A percentile compares a stretch with the other conserved stretches of the same genome.
Conservation (phyloP, 352 stramenopile genomes). For the Phytophthora colocasiae region DNA sequence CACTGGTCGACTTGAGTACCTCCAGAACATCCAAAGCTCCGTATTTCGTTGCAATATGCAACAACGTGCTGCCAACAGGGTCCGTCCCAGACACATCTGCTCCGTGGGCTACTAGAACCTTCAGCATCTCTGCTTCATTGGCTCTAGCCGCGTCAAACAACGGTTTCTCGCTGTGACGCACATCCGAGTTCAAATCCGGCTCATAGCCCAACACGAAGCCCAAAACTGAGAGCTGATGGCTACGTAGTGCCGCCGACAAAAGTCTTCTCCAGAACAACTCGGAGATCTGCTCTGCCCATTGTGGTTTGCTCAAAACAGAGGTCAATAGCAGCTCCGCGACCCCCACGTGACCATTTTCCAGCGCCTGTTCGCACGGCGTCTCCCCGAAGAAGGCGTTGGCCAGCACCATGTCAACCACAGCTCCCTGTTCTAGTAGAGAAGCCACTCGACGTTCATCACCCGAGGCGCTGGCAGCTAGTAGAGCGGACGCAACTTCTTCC, state of each 20-base stretch:
- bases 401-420: conserved; percentile 12
- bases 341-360: conserved; percentile 40
- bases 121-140: conserved; percentile 33
- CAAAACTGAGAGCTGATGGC: conserved; percentile 28
- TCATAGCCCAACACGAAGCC: conserved; percentile 44
- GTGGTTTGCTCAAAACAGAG: conserved; percentile 6
- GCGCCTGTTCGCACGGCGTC: conserved; percentile 43
- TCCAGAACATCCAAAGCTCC: conserved; percentile 16
- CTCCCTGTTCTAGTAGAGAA: conserved; percentile 20
- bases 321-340: conserved; percentile 34
- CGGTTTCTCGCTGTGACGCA: conserved; percentile 40
- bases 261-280: conserved; percentile 42
- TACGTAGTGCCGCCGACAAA: conserved; percentile 33
- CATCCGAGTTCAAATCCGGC: conserved; percentile 37
- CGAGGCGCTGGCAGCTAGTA: conserved; percentile 28
- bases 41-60: conserved; percentile 51
- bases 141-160: conserved; percentile 35
- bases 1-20: conserved; percentile 24
- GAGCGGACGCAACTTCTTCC: conserved; percentile 17
- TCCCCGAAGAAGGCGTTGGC: conserved; percentile 42
- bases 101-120: conserved; percentile 38
- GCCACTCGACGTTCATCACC: conserved; percentile 24
- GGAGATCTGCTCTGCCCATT: conserved; percentile 21
- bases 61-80: conserved; percentile 35
- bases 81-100: conserved; percentile 24